Evolutionary conservation across 768 basidiomycete genomes (phyloP).

Genomic region (Trametes gibbosa): DNA sequence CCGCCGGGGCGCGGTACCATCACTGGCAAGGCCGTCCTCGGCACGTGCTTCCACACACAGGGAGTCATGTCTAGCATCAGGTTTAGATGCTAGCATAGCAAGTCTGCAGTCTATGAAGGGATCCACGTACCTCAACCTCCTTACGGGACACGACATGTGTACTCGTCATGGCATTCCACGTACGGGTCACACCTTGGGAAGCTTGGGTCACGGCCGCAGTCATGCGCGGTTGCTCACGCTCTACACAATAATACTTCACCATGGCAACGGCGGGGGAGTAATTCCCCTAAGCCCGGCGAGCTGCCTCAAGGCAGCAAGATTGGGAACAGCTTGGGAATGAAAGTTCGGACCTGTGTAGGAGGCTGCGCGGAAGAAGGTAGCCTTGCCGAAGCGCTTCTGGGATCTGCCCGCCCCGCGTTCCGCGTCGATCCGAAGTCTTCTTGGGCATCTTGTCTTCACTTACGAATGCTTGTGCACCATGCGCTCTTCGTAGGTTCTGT

Average conservation of each 20-base stretch:
- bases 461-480: not conserved
- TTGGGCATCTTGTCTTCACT: not conserved
- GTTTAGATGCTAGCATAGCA: not conserved
- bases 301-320: not conserved
- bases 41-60: conserved; percentile 9
- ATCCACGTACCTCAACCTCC: conserved; percentile 7
- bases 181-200: not conserved
- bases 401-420: not conserved
- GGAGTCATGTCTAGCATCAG: conserved; percentile 16
- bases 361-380: not conserved
- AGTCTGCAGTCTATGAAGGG: not conserved
- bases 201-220: not conserved
- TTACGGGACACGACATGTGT: not conserved
- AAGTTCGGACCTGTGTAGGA: not conserved
- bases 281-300: not conserved
- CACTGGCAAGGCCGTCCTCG: not conserved
- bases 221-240: not conserved
- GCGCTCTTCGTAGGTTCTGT: conserved; percentile 6
- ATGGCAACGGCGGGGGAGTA: not conserved
- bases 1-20: conserved; percentile 8
- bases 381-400: not conserved
- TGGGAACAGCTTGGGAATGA: not conserved
- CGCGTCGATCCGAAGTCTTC: not conserved
- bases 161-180: not conserved
- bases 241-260: not conserved